These are phyloP conservation scores for Cornus florida DNA, from an alignment of 148 eudicot species.

Conservation along the genomic window DNA sequence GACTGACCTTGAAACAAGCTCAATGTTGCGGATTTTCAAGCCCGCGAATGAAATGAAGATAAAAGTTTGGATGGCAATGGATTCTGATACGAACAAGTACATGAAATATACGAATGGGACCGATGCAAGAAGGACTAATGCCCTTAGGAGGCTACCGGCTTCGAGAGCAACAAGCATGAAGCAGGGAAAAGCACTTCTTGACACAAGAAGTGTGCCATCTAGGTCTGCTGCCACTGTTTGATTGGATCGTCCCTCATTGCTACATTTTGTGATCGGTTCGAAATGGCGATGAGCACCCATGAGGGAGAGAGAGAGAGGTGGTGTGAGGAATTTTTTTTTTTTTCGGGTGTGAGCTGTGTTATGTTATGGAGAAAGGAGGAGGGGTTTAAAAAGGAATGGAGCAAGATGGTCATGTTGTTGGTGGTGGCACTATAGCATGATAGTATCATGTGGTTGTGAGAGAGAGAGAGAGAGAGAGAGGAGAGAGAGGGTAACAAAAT, in stretches of 20 bases:
- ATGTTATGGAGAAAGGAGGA: constrained; percentile 1
- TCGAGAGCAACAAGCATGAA: constrained; percentile 69
- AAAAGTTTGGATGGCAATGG: constrained; percentile 41
- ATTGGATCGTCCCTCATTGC: constrained; percentile 38
- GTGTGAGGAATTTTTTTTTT: background rate
- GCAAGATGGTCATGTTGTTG: background rate
- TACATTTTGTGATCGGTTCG: constrained; percentile 46
- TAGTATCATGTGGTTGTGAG: constrained; percentile 18
- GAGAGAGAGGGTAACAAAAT: constrained; percentile 1
- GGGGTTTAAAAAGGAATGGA: constrained; percentile 30
- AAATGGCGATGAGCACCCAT: constrained; percentile 46
- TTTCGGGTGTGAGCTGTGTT: background rate
- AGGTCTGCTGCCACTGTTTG: constrained; percentile 68
- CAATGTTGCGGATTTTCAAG: constrained; percentile 50
- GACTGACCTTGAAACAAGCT: constrained; percentile 64
- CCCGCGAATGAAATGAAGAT: constrained; percentile 68
- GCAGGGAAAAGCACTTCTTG: constrained; percentile 60
- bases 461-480: constrained; percentile 13
- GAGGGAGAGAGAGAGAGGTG: background rate
- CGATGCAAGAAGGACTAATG: constrained; percentile 37
- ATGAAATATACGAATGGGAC: constrained; percentile 53
- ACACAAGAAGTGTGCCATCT: constrained; percentile 72
- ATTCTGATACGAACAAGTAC: constrained; percentile 52
- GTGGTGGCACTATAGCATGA: background rate
- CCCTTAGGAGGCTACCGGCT: constrained; percentile 68